Evolutionary conservation across 345 rosid species (phyloP).

Genomic region (Hibiscus trionum): DNA sequence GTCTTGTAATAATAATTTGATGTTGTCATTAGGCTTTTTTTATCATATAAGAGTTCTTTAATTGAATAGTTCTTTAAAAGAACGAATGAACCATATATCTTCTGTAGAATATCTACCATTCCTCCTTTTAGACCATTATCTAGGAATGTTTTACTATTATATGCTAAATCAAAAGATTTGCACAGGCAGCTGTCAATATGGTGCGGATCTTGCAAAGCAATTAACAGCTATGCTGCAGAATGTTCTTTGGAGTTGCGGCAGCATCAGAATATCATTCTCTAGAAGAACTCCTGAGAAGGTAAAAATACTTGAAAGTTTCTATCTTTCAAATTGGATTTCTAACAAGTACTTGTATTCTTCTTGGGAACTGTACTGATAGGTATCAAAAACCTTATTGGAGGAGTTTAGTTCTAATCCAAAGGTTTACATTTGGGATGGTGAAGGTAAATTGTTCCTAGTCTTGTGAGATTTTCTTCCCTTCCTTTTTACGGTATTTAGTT

Average conservation of each 20-base stretch:
- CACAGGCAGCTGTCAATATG: conserved; percentile 69
- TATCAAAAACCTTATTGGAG: conserved; percentile 37
- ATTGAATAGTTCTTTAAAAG: neutral
- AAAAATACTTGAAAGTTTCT: neutral
- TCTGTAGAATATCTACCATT: neutral
- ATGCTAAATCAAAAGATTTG: conserved; percentile 2
- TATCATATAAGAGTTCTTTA: neutral
- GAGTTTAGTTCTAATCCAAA: conserved; percentile 52
- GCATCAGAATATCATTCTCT: conserved; percentile 77
- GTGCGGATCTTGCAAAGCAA: conserved; percentile 62
- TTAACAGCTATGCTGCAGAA: conserved; percentile 48
- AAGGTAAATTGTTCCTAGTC: conserved; percentile 35
- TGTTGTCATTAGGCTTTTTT: neutral
- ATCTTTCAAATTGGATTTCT: neutral
- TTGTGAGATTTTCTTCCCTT: neutral
- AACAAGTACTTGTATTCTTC: conserved; percentile 1
- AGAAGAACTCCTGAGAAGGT: conserved; percentile 12
- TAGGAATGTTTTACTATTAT: neutral
- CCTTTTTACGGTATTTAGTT: neutral
- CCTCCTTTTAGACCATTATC: neutral
- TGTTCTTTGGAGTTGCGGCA: conserved; percentile 79
- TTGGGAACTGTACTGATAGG: conserved; percentile 23
- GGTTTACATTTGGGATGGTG: conserved; percentile 70
- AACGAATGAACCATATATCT: neutral
- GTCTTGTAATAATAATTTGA: neutral